These are phyloP conservation scores for Onygenales sp. DNA, from an alignment of 2,329 filamentous ascomycete genomes.

Conservation along the genomic window DNA sequence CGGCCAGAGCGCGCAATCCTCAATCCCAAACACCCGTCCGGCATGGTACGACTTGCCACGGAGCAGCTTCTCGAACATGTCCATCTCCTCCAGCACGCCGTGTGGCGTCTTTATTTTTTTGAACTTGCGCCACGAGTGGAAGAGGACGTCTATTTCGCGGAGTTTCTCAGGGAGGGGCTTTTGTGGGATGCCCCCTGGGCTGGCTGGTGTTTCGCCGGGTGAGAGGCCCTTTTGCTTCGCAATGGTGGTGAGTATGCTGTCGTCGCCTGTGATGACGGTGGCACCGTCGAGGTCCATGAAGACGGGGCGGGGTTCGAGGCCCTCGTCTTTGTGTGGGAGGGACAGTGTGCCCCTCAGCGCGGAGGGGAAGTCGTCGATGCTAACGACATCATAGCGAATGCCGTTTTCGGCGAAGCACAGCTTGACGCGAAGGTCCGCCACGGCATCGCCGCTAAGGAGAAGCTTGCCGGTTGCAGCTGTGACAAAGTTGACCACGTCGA, in stretches of 20 bases:
- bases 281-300: constrained; percentile 22
- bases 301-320: constrained; percentile 5
- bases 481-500: constrained; percentile 58
- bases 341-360: neutral
- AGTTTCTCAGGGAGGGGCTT: constrained; percentile 12
- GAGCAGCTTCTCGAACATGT: constrained; percentile 11
- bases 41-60: constrained; percentile 25
- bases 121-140: constrained; percentile 22
- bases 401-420: constrained; percentile 30
- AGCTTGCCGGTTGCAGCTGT: constrained; percentile 25
- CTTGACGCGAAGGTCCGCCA: constrained; percentile 27
- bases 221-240: constrained; percentile 9
- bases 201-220: neutral
- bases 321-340: neutral
- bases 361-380: constrained; percentile 2
- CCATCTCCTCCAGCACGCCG: neutral
- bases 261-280: constrained; percentile 19
- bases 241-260: constrained; percentile 24
- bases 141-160: constrained; percentile 20
- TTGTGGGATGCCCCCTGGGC: neutral
- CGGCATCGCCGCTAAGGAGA: constrained; percentile 21
- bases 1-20: constrained; percentile 37
- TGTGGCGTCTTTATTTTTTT: neutral
- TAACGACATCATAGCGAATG: constrained; percentile 22
- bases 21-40: constrained; percentile 27